A percentile compares a stretch with the other conserved stretches of the same genome.
phyloP scores from a whole-genome alignment of 768 basidiomycete species.

The Tylopilus sp. region DNA sequence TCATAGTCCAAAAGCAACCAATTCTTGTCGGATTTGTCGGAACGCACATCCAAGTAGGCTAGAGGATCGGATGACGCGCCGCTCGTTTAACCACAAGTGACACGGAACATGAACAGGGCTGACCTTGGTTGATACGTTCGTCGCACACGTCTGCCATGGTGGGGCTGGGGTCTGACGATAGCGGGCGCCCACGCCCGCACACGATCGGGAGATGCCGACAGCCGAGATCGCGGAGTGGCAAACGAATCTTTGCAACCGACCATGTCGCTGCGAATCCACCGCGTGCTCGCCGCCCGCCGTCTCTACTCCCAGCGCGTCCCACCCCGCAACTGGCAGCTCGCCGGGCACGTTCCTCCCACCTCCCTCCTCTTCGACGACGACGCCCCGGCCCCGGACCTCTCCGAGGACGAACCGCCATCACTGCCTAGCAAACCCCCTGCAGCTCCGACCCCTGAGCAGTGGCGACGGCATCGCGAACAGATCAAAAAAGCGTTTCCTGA shows the following conservation, averaged over 20 bases:
- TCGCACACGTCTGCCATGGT: slow-evolving; percentile 79
- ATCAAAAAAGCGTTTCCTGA: slow-evolving; percentile 55
- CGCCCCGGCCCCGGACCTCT: slow-evolving; percentile 22
- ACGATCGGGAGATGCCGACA: slow-evolving; percentile 24
- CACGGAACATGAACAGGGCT: slow-evolving; percentile 17
- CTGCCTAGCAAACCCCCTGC: slow-evolving; percentile 17
- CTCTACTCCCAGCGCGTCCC: slow-evolving; percentile 23
- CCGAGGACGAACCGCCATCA: slow-evolving; percentile 31
- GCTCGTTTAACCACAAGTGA: slow-evolving; percentile 13
- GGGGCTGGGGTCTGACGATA: not conserved
- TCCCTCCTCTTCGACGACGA: slow-evolving; percentile 25
- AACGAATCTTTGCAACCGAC: not conserved
- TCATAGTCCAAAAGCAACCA: slow-evolving; percentile 92
- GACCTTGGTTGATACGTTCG: slow-evolving; percentile 70
- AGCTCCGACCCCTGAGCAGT: slow-evolving; percentile 41
- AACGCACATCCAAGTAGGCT: slow-evolving; percentile 89
- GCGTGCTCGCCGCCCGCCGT: slow-evolving; percentile 13
- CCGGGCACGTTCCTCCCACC: slow-evolving; percentile 32
- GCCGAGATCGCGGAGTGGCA: slow-evolving; percentile 17
- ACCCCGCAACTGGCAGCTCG: slow-evolving; percentile 30
- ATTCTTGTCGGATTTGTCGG: slow-evolving; percentile 81
- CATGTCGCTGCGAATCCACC: slow-evolving; percentile 20
- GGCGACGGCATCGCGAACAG: slow-evolving; percentile 46
- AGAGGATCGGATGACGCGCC: slow-evolving; percentile 5
- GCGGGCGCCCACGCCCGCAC: too few relatives aligned